Percentiles rank a stretch among this genome's conserved stretches.
Conservation (phyloP, 2,329 filamentous ascomycete genomes). For the Coniochaeta sp. region DNA sequence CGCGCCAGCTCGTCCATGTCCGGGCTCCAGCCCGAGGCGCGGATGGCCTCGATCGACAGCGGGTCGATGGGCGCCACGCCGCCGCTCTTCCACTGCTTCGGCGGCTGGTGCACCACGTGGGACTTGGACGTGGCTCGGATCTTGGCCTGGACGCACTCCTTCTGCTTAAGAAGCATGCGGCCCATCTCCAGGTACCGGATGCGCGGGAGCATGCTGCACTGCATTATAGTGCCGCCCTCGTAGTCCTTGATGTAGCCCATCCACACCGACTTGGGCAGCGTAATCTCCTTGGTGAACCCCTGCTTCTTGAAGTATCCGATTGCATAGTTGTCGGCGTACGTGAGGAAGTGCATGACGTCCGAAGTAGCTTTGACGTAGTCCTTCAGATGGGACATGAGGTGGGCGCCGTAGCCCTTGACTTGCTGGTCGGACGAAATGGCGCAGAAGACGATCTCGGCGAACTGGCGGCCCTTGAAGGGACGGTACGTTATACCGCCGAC, state of each 20-base stretch:
- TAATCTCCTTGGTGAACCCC: conserved; percentile 98
- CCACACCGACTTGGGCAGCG: conserved; percentile 81
- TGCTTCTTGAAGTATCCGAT: conserved; percentile 99
- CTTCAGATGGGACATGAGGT: conserved; percentile 96
- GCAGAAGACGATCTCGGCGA: conserved; percentile 98
- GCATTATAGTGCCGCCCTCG: conserved; percentile 98
- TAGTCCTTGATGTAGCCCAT: conserved; percentile 99
- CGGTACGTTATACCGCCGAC: conserved; percentile 95
- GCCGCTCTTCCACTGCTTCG: conserved; percentile 66
- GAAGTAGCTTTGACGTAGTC: conserved; percentile 97
- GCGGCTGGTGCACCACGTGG: conserved; percentile 79
- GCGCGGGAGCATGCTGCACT: conserved; percentile 93
- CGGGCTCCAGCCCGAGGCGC: conserved; percentile 86
- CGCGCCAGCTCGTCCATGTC: conserved; percentile 97
- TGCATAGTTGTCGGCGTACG: conserved; percentile 97
- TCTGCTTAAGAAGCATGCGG: conserved; percentile 94
- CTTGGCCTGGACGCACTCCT: conserved; percentile 90
- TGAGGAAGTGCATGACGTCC: conserved; percentile 96
- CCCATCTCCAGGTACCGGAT: conserved; percentile 90
- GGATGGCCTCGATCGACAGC: conserved; percentile 79
- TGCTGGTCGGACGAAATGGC: conserved; percentile 97
- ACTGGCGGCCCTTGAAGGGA: conserved; percentile 83
- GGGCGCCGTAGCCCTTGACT: conserved; percentile 95
- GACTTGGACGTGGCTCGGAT: conserved; percentile 86
- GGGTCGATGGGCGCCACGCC: conserved; percentile 74